Base-by-base conservation (phyloP, 2,329 filamentous ascomycete species). In the Dactylella cylindrospora region DNA sequence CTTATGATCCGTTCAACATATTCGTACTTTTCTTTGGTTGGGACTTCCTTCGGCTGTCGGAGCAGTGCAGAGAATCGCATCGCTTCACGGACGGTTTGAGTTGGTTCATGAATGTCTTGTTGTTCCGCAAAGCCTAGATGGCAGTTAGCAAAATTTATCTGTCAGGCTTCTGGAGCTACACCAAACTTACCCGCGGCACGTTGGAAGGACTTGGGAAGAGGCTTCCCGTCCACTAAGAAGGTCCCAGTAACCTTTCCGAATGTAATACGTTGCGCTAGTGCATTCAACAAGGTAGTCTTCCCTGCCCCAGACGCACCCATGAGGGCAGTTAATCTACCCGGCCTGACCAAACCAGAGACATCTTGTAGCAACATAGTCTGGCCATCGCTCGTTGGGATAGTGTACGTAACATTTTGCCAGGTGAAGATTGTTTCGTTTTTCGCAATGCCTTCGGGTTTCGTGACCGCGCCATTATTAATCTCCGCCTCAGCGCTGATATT, bases 281-380 rank as follows among this genome's bases (percentile, higher is more conserved):
- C 87, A 73, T 95, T 88, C 25, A 96, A 76, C 22, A 96, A 80
- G 0, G 90, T 95, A 0, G 90, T 96, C 74, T 96, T 96, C 57
- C 90, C 90, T n/a, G 90, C 90, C 67, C 90, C 90, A 25, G 86
- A 90, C 5, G 90, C 88, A 75, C 89, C 87, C 90, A 95, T 95
- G 2, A 95, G 78, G 31, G 88, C 90, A 9, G 90, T 95, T 49
- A 95, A 73, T 12, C 88, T 95, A 60, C 90, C 90, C 2, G 90
- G 90, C 73, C 94, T 93, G 60, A 96, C 89, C 87, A 88, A 96
- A 28, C 90, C 90, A 70, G 94, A 86, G 9, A 95, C 87, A 65
- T 93, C 78, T 68, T 95, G 84, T 59, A 96, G 76, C 40, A 68
- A 39, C 19, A 80, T 79, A 1, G 86, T 89, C 70, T 78, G 80